Evolutionary conservation across 164 flowering plant species (phyloP), one percentile per base, ranked within the genome.

Genomic region (Chloranthus sessilifolius): DNA sequence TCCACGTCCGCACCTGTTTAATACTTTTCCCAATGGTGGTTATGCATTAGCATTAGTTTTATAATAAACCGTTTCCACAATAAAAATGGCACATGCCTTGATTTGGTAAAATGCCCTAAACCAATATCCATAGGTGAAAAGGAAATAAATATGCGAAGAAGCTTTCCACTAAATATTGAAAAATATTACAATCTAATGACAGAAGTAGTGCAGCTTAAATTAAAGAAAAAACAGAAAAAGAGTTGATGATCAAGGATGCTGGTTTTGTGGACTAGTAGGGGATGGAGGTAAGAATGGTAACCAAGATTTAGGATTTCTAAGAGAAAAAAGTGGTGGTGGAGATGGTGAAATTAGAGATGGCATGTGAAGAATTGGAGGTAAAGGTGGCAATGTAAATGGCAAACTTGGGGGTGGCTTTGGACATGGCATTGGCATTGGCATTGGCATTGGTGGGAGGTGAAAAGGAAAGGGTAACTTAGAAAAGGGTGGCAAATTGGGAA

Each of bases 401-500:
- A 33, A 34, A 35, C 28, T n/a, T 50, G 28, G 41, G n/a, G n/a
- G n/a, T n/a, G n/a, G n/a, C n/a, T n/a, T n/a, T n/a, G n/a, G n/a
- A n/a, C n/a, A n/a, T n/a, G n/a, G n/a, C n/a, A n/a, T n/a, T 50
- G 41, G 41, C 2, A 2, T 31, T 17, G 19, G 19, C 11, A 19
- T 17, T 5, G 35, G 24, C 3, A 25, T 21, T 12, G 27, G 24
- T 2, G 55, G 44, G n/a, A 22, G 20, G 16, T 40, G 55, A 35
- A 38, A 38, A n/a, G 25, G 55, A 31, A 51, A 51, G 5, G 55
- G 55, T 11, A 51, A 51, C 23, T 14, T 12, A 0, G 77, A 68
- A 15, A 55, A 31, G 37, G 60, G 50, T 10, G 75, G 78, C 1
- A 47, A 30, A 23, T 55, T 12, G 67, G 55, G 6, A 52, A 31